A percentile compares a stretch with the other conserved stretches of the same genome.
Conservation (phyloP, 495 filamentous ascomycete species). For the Aspergillus carlsbadensis region DNA sequence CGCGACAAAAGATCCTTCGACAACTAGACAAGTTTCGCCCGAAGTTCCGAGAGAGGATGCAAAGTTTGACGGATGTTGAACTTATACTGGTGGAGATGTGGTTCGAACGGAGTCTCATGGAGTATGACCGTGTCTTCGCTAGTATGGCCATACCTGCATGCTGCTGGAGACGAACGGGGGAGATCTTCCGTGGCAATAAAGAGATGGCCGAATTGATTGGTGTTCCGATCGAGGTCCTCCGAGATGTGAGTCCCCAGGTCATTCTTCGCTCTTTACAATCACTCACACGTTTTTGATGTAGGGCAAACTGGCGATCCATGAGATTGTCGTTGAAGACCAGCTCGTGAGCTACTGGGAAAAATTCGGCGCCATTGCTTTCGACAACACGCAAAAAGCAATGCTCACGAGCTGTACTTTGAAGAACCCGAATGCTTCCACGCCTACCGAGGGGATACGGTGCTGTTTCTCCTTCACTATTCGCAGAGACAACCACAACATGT, state of each 20-base stretch:
- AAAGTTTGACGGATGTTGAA: slow-evolving; percentile 85
- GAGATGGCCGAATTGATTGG: slow-evolving; percentile 98
- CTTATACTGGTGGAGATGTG: slow-evolving; percentile 96
- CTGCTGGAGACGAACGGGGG: slow-evolving; percentile 94
- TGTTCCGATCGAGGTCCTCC: slow-evolving; percentile 83
- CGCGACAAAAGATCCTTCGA: slow-evolving; percentile 82
- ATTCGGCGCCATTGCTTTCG: slow-evolving; percentile 97
- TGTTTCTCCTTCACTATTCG: slow-evolving; percentile 98
- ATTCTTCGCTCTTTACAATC: neutral
- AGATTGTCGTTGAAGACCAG: slow-evolving; percentile 91
- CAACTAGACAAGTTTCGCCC: slow-evolving; percentile 91
- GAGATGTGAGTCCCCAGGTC: slow-evolving; percentile 67
- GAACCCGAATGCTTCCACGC: slow-evolving; percentile 71
- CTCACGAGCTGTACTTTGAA: slow-evolving; percentile 91
- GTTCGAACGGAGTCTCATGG: slow-evolving; percentile 93
- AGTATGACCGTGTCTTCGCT: slow-evolving; percentile 97
- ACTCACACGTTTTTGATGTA: slow-evolving; percentile 32
- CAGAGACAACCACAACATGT: slow-evolving; percentile 96
- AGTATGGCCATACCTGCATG: slow-evolving; percentile 98
- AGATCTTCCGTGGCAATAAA: slow-evolving; percentile 97
- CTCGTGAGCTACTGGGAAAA: slow-evolving; percentile 99
- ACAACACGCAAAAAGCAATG: slow-evolving; percentile 93
- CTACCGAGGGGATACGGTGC: slow-evolving; percentile 76
- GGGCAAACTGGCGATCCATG: slow-evolving; percentile 94
- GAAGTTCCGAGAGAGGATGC: slow-evolving; percentile 93